phyloP scores from a whole-genome alignment of 441 rosid species.

The Syzygium malaccense region DNA sequence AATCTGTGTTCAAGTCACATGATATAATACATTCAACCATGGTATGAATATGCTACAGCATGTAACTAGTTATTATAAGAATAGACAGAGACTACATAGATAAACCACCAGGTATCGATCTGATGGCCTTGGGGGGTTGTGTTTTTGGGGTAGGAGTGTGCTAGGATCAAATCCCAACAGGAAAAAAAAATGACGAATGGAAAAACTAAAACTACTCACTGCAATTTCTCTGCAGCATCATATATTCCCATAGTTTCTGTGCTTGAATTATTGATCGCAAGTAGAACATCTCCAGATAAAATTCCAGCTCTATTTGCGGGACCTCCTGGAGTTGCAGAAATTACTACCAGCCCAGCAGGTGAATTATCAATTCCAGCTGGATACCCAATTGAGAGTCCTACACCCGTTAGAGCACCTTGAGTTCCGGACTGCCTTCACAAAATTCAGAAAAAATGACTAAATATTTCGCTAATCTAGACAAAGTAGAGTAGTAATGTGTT shows the following conservation, averaged over 20 bases:
- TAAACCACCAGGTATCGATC: not conserved
- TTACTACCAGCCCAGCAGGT: slow-evolving; percentile 63
- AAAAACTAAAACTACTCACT: slow-evolving; percentile 39
- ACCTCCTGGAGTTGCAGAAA: slow-evolving; percentile 90
- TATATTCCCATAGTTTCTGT: slow-evolving; percentile 76
- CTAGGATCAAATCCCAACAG: not conserved
- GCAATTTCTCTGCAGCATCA: slow-evolving; percentile 88
- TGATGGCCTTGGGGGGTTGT: not conserved
- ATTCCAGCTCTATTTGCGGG: slow-evolving; percentile 88
- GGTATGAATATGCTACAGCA: not conserved
- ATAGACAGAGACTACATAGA: not conserved
- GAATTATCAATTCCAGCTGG: slow-evolving; percentile 50
- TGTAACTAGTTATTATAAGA: not conserved
- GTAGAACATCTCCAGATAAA: slow-evolving; percentile 69
- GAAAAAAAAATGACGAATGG: not conserved
- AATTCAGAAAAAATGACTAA: not conserved
- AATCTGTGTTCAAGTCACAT: not conserved
- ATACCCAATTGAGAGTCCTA: slow-evolving; percentile 91
- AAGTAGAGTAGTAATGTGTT: not conserved
- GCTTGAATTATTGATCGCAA: slow-evolving; percentile 51
- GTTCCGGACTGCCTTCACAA: slow-evolving; percentile 97
- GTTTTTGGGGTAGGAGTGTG: not conserved
- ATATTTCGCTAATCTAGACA: not conserved
- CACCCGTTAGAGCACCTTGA: slow-evolving; percentile 91
- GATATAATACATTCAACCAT: not conserved